Percentiles rank a stretch among this genome's conserved stretches.
phyloP scores from a whole-genome alignment of 805 yeast species.

The Candida nitratophila region DNA sequence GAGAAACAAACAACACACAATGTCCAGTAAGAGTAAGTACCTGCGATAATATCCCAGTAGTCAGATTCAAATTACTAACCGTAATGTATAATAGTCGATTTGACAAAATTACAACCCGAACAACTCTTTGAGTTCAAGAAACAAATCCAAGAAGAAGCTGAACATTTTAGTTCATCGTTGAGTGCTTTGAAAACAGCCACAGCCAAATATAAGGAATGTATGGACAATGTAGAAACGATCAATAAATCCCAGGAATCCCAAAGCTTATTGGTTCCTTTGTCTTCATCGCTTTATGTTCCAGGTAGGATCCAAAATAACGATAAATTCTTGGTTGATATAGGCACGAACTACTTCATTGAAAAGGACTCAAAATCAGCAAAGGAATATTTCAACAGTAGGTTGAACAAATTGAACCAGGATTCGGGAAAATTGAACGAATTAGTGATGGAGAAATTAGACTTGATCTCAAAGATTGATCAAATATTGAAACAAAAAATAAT shows the following conservation, averaged over 20 bases:
- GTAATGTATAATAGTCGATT: constrained; percentile 38
- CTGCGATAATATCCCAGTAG: not conserved
- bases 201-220: constrained; percentile 74
- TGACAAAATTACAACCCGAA: constrained; percentile 67
- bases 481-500: constrained; percentile 46
- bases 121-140: constrained; percentile 80
- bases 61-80: too few relatives aligned
- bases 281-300: constrained; percentile 84
- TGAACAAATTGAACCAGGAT: constrained; percentile 66
- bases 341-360: constrained; percentile 93
- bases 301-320: constrained; percentile 63
- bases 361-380: constrained; percentile 63
- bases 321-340: constrained; percentile 83
- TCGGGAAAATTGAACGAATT: constrained; percentile 66
- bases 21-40: constrained; percentile 2
- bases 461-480: constrained; percentile 54
- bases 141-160: constrained; percentile 77
- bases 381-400: constrained; percentile 65
- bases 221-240: constrained; percentile 56
- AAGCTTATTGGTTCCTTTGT: constrained; percentile 74
- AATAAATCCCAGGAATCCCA: constrained; percentile 28
- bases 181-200: constrained; percentile 81
- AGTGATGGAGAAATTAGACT: constrained; percentile 64
- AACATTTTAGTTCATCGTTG: constrained; percentile 77
- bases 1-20: not conserved